Evolutionary conservation across 2,329 filamentous ascomycete genomes (phyloP), one percentile per base, ranked within the genome.

Genomic region (Leptographium flavum): DNA sequence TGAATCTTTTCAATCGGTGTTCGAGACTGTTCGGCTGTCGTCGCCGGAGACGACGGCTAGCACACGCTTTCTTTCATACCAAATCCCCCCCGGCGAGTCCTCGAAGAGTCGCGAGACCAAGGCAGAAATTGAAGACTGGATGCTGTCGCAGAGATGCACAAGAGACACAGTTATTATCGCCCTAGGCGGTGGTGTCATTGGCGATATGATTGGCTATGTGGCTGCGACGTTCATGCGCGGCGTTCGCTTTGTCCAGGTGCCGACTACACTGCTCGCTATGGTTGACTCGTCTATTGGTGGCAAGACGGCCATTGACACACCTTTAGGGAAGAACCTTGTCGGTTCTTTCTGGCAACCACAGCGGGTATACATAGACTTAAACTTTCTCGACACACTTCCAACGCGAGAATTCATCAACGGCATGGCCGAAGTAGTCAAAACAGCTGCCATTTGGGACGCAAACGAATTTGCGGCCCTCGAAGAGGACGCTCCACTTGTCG

Each of bases 221-320:
- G 92, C 92, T 21, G 87, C 92, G 33, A 98, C 92, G 32, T 98
- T 96, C 66, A 98, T 98, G 92, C 82, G 92, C 54, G 92, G 92
- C 46, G 82, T 98, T 50, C 85, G 85, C 54, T 94, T 94, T 60
- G 87, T 95, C 36, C 92, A 98, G 64, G 88, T 98, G 39, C 92
- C 92, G 1, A 98, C 92, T 10, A 94, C 88, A 0, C 70, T 98
- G 47, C 72, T 98, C 44, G 79, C 92, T 52, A 98, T 98, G 92
- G 92, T 98, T 36, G 92, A 98, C 64, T 96, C 90, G 39, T 94
- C 87, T 32, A 96, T 98, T 58, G 92, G 92, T 50, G 92, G 92
- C 51, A 98, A 98, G 71, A 98, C 92, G 10, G 92, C 92, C 46
- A 96, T 98, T 62, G 92, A 98, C 60, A 94, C 87, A 0, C 88